phyloP scores from a whole-genome alignment of 1,139 yeast genomes.

The Kurtzmaniella quercitrusa region DNA sequence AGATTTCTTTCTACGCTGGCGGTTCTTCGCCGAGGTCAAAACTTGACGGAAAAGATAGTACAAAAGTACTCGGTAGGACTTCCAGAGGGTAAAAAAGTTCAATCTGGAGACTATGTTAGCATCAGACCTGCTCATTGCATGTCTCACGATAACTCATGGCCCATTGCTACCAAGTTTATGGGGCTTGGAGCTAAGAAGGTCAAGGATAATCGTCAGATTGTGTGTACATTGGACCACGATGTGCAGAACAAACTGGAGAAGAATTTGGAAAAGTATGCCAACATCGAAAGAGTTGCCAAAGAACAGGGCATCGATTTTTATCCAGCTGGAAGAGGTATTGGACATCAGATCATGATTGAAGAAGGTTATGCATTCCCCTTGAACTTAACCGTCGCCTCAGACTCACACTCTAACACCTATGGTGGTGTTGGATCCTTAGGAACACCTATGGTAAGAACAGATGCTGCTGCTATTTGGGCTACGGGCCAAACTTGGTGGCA shows the following conservation, averaged over 20 bases:
- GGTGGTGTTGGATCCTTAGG: conserved; percentile 97
- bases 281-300: conserved; percentile 83
- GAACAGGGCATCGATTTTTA: conserved; percentile 95
- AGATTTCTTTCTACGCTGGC: conserved; percentile 11
- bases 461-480: conserved; percentile 99
- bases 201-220: conserved; percentile 83
- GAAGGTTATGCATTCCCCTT: conserved; percentile 98
- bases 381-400: conserved; percentile 92
- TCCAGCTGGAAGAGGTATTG: conserved; percentile 99
- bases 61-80: conserved; percentile 88
- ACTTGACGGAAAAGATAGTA: conserved; percentile 90
- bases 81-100: conserved; percentile 65
- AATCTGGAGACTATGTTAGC: conserved; percentile 90
- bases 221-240: conserved; percentile 95
- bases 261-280: conserved; percentile 79
- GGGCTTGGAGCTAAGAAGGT: conserved; percentile 87
- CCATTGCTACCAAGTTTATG: conserved; percentile 94
- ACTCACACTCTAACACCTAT: conserved; percentile 94
- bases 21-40: conserved; percentile 52
- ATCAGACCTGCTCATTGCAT: conserved; percentile 95
- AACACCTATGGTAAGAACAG: conserved; percentile 96
- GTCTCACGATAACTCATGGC: conserved; percentile 99
- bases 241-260: conserved; percentile 90
- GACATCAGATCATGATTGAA: conserved; percentile 98
- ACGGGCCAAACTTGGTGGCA: conserved; percentile 99